Percentiles rank a stretch among this genome's conserved stretches.
Conservation (phyloP, 495 filamentous ascomycete genomes). For the Evernia prunastri region DNA sequence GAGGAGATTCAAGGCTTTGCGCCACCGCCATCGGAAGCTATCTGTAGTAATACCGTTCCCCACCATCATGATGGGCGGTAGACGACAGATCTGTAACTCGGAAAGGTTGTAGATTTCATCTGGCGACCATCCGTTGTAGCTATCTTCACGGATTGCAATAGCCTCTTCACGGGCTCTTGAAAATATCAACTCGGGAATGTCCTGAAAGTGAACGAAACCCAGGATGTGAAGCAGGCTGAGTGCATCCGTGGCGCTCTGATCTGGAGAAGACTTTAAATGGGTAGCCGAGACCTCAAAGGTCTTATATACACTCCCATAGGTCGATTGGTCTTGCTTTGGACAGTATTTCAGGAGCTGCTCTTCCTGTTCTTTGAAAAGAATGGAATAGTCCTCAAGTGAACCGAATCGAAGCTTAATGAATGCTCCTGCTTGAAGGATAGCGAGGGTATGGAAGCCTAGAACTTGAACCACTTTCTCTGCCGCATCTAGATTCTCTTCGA, state of each 20-base stretch:
- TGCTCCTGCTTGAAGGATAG: conserved; percentile 17
- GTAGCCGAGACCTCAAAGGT: conserved; percentile 32
- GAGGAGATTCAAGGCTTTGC: neutral
- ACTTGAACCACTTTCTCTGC: neutral
- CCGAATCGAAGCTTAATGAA: neutral
- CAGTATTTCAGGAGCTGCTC: conserved; percentile 5
- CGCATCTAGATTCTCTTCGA: neutral
- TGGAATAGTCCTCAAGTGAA: conserved; percentile 15
- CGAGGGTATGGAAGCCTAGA: conserved; percentile 17
- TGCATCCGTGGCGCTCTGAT: conserved; percentile 21
- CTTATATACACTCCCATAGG: conserved; percentile 26
- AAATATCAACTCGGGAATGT: neutral
- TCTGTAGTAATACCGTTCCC: neutral
- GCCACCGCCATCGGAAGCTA: neutral
- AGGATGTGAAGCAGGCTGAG: conserved; percentile 29
- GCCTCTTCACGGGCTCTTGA: neutral
- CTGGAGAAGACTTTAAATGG: conserved; percentile 21
- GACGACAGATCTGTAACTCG: neutral
- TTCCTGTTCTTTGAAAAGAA: neutral
- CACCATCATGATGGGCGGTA: neutral
- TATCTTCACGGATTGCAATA: neutral
- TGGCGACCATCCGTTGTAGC: neutral
- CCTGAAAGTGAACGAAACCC: conserved; percentile 24
- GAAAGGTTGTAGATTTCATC: neutral
- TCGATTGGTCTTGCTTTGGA: conserved; percentile 4